Conservation (phyloP, 208 protist species). For the Trypanosoma congolense region DNA sequence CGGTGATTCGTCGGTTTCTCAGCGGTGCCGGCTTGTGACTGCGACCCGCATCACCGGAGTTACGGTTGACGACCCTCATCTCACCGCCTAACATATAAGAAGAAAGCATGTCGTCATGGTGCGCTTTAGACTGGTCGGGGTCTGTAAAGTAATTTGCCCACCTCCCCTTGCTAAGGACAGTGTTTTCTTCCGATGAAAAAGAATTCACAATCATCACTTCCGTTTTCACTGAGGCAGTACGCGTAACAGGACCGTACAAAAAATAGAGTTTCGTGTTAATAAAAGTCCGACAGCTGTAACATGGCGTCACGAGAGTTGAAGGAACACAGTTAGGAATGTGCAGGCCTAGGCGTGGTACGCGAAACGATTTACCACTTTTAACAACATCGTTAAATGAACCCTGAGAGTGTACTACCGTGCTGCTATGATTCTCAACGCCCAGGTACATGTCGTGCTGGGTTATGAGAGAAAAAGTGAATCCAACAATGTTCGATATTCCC, state of each 20-base stretch:
- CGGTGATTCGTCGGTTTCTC: neutral
- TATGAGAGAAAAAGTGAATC: constrained; percentile 47
- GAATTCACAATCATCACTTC: constrained; percentile 60
- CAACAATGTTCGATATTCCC: constrained; percentile 36
- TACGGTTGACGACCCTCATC: constrained; percentile 7
- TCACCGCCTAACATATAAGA: constrained; percentile 18
- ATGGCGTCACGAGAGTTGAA: constrained; percentile 50
- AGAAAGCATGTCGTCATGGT: constrained; percentile 2
- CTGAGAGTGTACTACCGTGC: constrained; percentile 17
- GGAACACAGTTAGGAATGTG: constrained; percentile 34
- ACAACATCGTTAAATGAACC: constrained; percentile 35
- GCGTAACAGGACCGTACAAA: constrained; percentile 19
- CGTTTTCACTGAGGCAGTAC: constrained; percentile 35
- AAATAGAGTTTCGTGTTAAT: constrained; percentile 34
- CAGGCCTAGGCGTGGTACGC: constrained; percentile 31
- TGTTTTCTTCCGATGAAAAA: constrained; percentile 31
- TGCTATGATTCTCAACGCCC: constrained; percentile 30
- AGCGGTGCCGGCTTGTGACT: neutral
- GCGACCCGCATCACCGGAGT: neutral
- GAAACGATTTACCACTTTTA: constrained; percentile 1
- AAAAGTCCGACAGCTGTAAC: constrained; percentile 37
- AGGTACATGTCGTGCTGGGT: constrained; percentile 34
- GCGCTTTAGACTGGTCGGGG: neutral
- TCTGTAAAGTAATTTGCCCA: constrained; percentile 58
- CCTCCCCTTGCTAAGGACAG: constrained; percentile 25